Percentiles rank a stretch among this genome's conserved stretches.
phyloP scores from a whole-genome alignment of 495 filamentous ascomycete genomes.

The Penicillium roqueforti region DNA sequence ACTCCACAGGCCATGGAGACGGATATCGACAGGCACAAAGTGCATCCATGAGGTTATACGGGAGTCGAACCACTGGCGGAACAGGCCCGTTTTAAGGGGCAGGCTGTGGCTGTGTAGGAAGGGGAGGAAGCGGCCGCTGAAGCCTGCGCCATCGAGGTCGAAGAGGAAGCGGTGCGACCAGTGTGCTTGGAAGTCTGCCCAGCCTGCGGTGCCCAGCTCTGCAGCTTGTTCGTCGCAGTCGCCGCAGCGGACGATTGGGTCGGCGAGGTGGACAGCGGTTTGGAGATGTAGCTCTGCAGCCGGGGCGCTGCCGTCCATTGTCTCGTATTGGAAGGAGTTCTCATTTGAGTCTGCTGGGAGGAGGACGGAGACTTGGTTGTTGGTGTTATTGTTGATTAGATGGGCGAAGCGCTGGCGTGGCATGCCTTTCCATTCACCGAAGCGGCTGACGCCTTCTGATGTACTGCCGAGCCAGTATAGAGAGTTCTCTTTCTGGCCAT shows the following conservation, averaged over 20 bases:
- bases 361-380: constrained; percentile 39
- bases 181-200: constrained; percentile 53
- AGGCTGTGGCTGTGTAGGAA: constrained; percentile 59
- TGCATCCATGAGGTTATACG: constrained; percentile 70
- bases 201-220: constrained; percentile 46
- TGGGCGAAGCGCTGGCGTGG: constrained; percentile 55
- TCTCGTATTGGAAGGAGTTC: constrained; percentile 35
- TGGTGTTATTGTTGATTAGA: constrained; percentile 50
- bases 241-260: constrained; percentile 52
- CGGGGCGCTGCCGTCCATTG: constrained; percentile 32
- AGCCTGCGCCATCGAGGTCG: constrained; percentile 67
- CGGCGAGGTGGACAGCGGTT: constrained; percentile 44
- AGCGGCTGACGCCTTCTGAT: constrained; percentile 52
- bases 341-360: constrained; percentile 27
- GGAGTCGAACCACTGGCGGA: constrained; percentile 71
- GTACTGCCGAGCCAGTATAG: constrained; percentile 55
- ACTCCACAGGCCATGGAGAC: constrained; percentile 61
- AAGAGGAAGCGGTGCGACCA: constrained; percentile 63
- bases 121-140: constrained; percentile 58
- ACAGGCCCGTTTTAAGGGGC: constrained; percentile 61
- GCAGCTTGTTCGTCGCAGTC: constrained; percentile 49
- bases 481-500: constrained; percentile 38
- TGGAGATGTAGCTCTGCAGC: constrained; percentile 25
- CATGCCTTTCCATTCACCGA: constrained; percentile 56
- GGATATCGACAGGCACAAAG: constrained; percentile 70